A percentile compares a stretch with the other conserved stretches of the same genome.
These are phyloP conservation scores for Psidium guajava DNA, from an alignment of 345 rosid genomes.

Conservation along the genomic window DNA sequence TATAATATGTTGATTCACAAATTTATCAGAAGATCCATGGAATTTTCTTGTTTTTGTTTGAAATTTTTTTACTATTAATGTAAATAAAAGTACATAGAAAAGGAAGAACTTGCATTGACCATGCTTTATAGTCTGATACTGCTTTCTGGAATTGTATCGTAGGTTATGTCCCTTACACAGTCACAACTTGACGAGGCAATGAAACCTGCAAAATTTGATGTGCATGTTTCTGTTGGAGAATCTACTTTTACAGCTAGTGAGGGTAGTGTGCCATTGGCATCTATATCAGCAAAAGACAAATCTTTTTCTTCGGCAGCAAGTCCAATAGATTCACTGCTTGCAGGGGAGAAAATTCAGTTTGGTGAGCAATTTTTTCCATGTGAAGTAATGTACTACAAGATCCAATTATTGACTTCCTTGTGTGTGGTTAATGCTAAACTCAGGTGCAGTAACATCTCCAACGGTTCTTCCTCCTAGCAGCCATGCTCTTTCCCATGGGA, in stretches of 20 bases:
- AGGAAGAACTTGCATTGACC: background rate
- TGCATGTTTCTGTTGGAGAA: conserved; percentile 59
- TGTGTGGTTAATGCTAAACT: background rate
- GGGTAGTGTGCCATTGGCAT: conserved; percentile 36
- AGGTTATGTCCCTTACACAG: conserved; percentile 79
- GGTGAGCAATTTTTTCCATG: conserved; percentile 33
- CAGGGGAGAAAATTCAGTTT: conserved; percentile 94
- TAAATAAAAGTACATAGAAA: background rate
- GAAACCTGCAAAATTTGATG: conserved; percentile 68
- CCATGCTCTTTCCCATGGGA: conserved; percentile 37
- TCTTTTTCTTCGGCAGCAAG: conserved; percentile 52
- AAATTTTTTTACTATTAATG: background rate
- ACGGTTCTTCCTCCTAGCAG: conserved; percentile 47
- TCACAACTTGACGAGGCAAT: conserved; percentile 87
- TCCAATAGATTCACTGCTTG: conserved; percentile 78
- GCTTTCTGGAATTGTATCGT: conserved; percentile 9
- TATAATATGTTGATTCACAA: background rate
- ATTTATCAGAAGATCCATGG: background rate
- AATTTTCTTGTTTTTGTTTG: background rate
- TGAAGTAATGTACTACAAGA: background rate
- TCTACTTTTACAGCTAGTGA: conserved; percentile 33
- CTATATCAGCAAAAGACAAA: conserved; percentile 48
- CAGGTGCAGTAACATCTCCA: conserved; percentile 95
- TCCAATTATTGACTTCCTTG: background rate
- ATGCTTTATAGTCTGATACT: background rate